Conservation (phyloP, 78 protist genomes). For the Planoprotostelium fungivorum region DNA sequence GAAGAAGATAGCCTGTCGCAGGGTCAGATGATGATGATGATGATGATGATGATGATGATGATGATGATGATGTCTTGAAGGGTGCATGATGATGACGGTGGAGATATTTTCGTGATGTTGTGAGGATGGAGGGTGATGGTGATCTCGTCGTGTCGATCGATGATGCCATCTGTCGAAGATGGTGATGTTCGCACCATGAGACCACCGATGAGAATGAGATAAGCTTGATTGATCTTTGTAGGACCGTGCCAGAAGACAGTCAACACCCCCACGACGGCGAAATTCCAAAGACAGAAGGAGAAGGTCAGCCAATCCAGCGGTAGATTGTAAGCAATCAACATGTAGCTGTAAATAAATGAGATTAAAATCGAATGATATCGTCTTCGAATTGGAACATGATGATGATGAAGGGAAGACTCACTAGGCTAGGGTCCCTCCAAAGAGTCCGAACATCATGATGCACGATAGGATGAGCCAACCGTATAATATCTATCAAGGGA, state of each 20-base stretch:
- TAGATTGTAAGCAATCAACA: constrained; percentile 24
- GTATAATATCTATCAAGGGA: constrained; percentile 15
- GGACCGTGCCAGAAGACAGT: constrained; percentile 76
- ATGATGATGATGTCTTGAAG: too few relatives aligned
- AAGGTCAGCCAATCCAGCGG: constrained; percentile 59
- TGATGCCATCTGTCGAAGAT: too few relatives aligned
- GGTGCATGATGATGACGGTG: too few relatives aligned
- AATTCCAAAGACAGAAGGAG: constrained; percentile 74
- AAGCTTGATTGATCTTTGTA: constrained; percentile 28
- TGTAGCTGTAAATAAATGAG: constrained; percentile 1
- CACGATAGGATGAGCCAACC: constrained; percentile 56
- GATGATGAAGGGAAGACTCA: constrained; percentile 1
- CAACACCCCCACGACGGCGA: constrained; percentile 80
- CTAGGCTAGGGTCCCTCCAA: constrained; percentile 39
- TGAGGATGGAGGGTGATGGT: too few relatives aligned
- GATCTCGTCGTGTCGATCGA: too few relatives aligned
- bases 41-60: too few relatives aligned
- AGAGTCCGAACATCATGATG: constrained; percentile 35
- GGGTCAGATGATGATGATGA: not conserved
- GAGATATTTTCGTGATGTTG: too few relatives aligned
- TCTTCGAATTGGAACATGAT: not conserved
- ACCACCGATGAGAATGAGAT: constrained; percentile 13
- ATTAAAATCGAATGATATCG: not conserved
- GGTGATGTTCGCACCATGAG: constrained; percentile 16
- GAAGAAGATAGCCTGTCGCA: constrained; percentile 53